Evolutionary conservation across 2,329 filamentous ascomycete genomes (phyloP).

Genomic region (Sclerotinia sclerotiorum): DNA sequence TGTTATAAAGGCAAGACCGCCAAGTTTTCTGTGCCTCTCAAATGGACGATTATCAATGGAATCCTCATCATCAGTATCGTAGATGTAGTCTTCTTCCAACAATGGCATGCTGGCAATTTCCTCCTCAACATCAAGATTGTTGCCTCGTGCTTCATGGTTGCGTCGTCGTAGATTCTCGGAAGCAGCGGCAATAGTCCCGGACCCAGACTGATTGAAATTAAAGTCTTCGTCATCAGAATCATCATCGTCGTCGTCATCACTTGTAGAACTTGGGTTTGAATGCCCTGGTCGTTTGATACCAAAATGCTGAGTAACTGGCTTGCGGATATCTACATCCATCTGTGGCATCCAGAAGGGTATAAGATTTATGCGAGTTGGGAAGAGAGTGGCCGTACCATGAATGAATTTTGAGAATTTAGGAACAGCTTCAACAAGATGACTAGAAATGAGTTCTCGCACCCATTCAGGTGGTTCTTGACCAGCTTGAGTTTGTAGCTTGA

Average conservation of each 20-base stretch:
- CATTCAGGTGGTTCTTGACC: slow-evolving; percentile 95
- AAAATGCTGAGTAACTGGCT: slow-evolving; percentile 83
- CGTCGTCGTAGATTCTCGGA: slow-evolving; percentile 31
- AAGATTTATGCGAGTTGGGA: slow-evolving; percentile 82
- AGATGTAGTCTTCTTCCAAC: slow-evolving; percentile 72
- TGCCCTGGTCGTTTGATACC: slow-evolving; percentile 81
- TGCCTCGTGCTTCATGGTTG: slow-evolving; percentile 40
- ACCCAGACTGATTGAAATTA: background rate
- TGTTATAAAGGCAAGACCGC: slow-evolving; percentile 73
- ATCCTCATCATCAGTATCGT: slow-evolving; percentile 88
- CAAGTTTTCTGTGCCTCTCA: slow-evolving; percentile 73
- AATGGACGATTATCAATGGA: slow-evolving; percentile 72
- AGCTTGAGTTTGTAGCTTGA: slow-evolving; percentile 94
- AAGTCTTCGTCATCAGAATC: slow-evolving; percentile 61
- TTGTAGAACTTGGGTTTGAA: slow-evolving; percentile 73
- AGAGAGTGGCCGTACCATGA: slow-evolving; percentile 84
- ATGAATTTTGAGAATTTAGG: slow-evolving; percentile 99
- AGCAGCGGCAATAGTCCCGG: slow-evolving; percentile 6
- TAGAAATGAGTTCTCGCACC: slow-evolving; percentile 90
- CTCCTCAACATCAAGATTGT: slow-evolving; percentile 73
- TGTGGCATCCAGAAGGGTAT: slow-evolving; percentile 98
- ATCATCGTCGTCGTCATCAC: slow-evolving; percentile 71
- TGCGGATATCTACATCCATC: slow-evolving; percentile 97
- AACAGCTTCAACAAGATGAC: slow-evolving; percentile 96
- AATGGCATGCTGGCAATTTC: slow-evolving; percentile 64